Evolutionary conservation across 129 eudicot species (phyloP), one percentile per base, ranked within the genome.

Genomic region (Flaveria linearis): DNA sequence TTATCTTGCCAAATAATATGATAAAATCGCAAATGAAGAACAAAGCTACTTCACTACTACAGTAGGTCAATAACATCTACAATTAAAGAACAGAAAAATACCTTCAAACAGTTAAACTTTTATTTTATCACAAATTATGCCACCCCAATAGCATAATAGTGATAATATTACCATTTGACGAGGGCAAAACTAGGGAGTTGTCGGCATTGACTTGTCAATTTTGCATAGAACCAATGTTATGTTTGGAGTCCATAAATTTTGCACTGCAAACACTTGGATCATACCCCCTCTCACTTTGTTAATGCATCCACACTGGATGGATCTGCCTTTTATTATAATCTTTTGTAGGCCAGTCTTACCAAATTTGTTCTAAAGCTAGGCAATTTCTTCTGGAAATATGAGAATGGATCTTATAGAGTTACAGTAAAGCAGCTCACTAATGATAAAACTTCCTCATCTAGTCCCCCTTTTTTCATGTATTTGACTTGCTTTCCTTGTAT

Each of bases 251-350:
- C 53, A 49, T 49, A 13, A 12, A 49, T 13, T 49, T 49, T 49
- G 53, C 53, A 49, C 53, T 14, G 3, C 53, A 49, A 49, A 49
- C n/a, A 13, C 17, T 14, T 49, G 53, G 53, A 15, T 3, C 16
- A 4, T 14, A 49, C 25, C 60, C 30, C 16, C 25, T 8, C 14
- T 20, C 63, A 20, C 33, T n/a, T 9, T 9, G 1, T 55, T 17
- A 53, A 25, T 55, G 23, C 62, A 50, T 18, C 5, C 25, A 4
- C 26, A 23, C 58, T 23, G 20, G 9, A 50, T 28, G 47, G 47
- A 26, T 36, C n/a, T 71, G 64, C 75, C 28, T n/a, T 51, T 71
- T 28, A 51, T 51, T 16, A 7, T 53, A 43, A 18, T 55, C 53
- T 72, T 36, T 20, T 72, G 28, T 72, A 17, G 66, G 30, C 39